phyloP scores from a whole-genome alignment of 2,329 filamentous ascomycete species.

The Penicillium crustosum region DNA sequence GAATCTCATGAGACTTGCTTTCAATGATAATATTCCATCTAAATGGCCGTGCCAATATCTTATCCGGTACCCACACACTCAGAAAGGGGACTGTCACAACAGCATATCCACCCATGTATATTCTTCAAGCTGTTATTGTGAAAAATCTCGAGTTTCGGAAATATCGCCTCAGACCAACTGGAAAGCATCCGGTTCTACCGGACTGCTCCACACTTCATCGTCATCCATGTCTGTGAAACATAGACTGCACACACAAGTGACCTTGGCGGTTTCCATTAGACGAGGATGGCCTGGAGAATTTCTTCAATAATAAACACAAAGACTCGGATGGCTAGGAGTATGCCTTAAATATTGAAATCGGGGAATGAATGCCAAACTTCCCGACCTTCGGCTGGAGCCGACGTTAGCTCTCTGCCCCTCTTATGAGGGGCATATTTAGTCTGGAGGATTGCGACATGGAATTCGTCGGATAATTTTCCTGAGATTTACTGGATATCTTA shows the following conservation, averaged over 20 bases:
- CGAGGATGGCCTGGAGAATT: not conserved
- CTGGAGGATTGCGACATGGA: too few species aligned
- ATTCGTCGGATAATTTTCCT: not conserved
- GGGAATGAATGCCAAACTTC: not conserved
- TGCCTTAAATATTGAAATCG: not conserved
- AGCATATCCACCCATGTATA: not conserved
- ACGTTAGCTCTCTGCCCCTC: not conserved
- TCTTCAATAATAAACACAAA: not conserved
- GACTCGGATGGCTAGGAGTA: not conserved
- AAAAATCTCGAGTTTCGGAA: not conserved
- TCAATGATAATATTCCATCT: not conserved
- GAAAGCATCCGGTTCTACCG: not conserved
- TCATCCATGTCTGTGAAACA: not conserved
- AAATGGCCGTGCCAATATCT: not conserved
- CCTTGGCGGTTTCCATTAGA: not conserved
- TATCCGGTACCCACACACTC: not conserved
- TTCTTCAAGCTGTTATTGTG: not conserved
- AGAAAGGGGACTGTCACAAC: not conserved
- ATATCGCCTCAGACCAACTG: not conserved
- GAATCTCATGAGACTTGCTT: not conserved
- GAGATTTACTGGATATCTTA: not conserved
- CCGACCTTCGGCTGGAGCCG: not conserved
- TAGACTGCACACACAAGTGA: not conserved
- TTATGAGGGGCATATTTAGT: not conserved
- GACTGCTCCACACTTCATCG: not conserved